These are phyloP conservation scores for Trifolium dubium DNA, from an alignment of 306 rosid genomes.

Conservation along the genomic window DNA sequence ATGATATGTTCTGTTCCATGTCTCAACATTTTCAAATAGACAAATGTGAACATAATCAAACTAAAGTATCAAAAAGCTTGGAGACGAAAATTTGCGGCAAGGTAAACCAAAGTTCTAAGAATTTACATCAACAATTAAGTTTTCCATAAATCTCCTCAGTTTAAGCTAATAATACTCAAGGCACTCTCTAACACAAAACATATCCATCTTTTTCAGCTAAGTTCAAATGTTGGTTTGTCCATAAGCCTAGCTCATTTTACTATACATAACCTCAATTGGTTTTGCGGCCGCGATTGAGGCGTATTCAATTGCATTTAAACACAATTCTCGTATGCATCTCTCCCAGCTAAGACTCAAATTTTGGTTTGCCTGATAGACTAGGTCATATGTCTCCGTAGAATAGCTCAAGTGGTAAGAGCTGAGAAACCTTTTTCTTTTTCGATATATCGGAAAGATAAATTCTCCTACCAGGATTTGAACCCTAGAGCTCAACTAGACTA, in stretches of 20 bases:
- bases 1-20: not conserved
- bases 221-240: too few species aligned
- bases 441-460: too few species aligned
- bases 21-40: not conserved
- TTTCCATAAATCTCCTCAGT: not conserved
- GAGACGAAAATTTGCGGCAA: not conserved
- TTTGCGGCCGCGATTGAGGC: not conserved
- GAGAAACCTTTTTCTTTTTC: too few species aligned
- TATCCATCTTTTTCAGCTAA: not conserved
- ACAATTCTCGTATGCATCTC: too few species aligned
- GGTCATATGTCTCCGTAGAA: too few species aligned
- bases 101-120: not conserved
- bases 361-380: too few species aligned
- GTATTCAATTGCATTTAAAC: too few species aligned
- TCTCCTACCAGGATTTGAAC: too few species aligned
- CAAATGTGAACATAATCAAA: not conserved
- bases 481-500: too few species aligned
- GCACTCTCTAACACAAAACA: not conserved
- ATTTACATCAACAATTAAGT: not conserved
- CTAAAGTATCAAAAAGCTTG: not conserved
- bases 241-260: not conserved
- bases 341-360: too few species aligned
- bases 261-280: not conserved
- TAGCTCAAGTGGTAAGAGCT: too few species aligned
- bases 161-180: not conserved